Conservation (phyloP, 1,284 basidiomycete species). For the Trichosporon ovoides region DNA sequence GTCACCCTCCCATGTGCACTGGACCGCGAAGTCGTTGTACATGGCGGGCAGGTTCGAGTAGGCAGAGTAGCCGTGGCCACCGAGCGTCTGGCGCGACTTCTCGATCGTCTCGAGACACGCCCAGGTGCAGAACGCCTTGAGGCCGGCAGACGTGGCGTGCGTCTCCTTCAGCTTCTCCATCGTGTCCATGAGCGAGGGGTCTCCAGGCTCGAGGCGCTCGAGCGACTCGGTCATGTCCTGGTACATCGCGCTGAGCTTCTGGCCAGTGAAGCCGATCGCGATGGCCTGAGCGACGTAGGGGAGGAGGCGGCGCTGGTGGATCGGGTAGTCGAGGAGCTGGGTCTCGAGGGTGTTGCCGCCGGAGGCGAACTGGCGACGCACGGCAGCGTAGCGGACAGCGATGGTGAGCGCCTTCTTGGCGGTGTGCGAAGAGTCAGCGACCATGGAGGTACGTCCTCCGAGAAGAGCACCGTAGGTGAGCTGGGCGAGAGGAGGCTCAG, state of each 20-base stretch:
- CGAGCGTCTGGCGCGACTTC: slow-evolving; percentile 55
- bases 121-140: slow-evolving; percentile 61
- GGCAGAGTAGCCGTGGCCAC: slow-evolving; percentile 57
- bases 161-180: slow-evolving; percentile 57
- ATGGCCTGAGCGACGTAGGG: slow-evolving; percentile 56
- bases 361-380: slow-evolving; percentile 54
- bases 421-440: slow-evolving; percentile 54
- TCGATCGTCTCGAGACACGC: slow-evolving; percentile 56
- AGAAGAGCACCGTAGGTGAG: slow-evolving; percentile 57
- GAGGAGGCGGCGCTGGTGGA: slow-evolving; percentile 57
- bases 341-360: slow-evolving; percentile 52
- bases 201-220: slow-evolving; percentile 53
- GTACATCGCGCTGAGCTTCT: slow-evolving; percentile 50
- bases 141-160: slow-evolving; percentile 56
- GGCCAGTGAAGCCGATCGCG: slow-evolving; percentile 55
- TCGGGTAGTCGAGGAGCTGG: slow-evolving; percentile 57
- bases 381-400: slow-evolving; percentile 55
- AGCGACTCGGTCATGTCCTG: slow-evolving; percentile 52
- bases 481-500: slow-evolving; percentile 54
- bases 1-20: slow-evolving; percentile 57
- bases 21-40: slow-evolving; percentile 55
- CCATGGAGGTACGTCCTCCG: slow-evolving; percentile 55
- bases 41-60: slow-evolving; percentile 56
- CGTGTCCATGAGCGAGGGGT: slow-evolving; percentile 46
- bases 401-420: slow-evolving; percentile 57